Evolutionary conservation across 108 stramenopile species (phyloP).

Genomic region (Mayamaea pseudoterrestris): DNA sequence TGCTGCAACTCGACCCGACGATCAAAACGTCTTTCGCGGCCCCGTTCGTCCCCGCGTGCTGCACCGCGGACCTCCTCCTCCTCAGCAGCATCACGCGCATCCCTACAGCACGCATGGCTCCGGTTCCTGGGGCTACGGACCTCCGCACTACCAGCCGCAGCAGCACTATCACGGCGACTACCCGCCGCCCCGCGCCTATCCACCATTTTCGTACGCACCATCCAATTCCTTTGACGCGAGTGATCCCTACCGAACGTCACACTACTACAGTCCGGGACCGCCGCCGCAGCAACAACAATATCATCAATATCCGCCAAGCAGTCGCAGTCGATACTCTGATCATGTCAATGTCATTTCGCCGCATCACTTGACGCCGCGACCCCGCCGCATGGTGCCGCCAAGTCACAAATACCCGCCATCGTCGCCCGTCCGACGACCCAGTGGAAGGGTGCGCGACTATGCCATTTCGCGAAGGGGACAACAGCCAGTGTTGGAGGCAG

Average conservation of each 20-base stretch:
- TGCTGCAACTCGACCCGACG: conserved; percentile 9
- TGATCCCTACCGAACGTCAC: conserved; percentile 10
- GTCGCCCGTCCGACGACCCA: conserved; percentile 29
- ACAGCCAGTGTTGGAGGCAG: background rate
- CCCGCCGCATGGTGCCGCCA: conserved; percentile 1
- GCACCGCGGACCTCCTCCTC: conserved; percentile 12
- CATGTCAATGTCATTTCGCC: conserved; percentile 48
- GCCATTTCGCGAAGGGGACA: conserved; percentile 12
- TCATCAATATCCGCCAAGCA: too few relatives aligned
- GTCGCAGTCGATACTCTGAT: too few relatives aligned
- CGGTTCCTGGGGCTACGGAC: conserved; percentile 33
- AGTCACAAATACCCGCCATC: conserved; percentile 35
- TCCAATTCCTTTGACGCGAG: conserved; percentile 44
- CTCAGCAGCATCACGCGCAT: conserved; percentile 2
- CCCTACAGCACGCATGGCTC: conserved; percentile 13
- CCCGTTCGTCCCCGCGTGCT: conserved; percentile 29
- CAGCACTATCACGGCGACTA: conserved; percentile 9
- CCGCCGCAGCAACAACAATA: too few relatives aligned
- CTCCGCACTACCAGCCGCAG: conserved; percentile 8
- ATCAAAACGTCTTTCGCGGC: conserved; percentile 29
- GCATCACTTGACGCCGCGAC: conserved; percentile 15
- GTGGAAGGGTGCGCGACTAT: conserved; percentile 18
- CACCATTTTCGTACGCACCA: conserved; percentile 16
- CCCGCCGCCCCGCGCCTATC: conserved; percentile 15
- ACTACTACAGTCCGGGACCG: conserved; percentile 41